phyloP scores from a whole-genome alignment of 306 rosid species.

The Astragalus glycyphyllos region DNA sequence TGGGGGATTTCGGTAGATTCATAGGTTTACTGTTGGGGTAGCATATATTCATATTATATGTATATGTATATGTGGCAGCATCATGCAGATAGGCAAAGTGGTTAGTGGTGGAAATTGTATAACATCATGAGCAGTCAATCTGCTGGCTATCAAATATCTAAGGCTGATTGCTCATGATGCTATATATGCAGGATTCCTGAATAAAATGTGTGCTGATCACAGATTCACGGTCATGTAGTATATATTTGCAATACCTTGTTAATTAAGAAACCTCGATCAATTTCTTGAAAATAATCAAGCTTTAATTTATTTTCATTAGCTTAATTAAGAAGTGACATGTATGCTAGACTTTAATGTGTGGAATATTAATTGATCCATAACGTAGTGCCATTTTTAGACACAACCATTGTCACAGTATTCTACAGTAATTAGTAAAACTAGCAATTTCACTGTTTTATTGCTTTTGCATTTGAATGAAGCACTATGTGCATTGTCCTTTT shows the following conservation, averaged over 20 bases:
- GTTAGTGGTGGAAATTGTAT: constrained; percentile 62
- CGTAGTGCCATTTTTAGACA: no score
- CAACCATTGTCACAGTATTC: no score
- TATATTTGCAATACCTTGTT: constrained; percentile 35
- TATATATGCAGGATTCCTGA: constrained; percentile 59
- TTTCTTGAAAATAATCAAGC: constrained; percentile 41
- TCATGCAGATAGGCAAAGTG: constrained; percentile 11
- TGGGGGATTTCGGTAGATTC: constrained; percentile 68
- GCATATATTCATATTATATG: background rate
- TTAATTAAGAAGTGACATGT: constrained; percentile 17
- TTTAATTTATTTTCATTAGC: constrained; percentile 40
- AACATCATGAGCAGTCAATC: constrained; percentile 99
- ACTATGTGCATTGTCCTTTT: no score
- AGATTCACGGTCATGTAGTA: background rate
- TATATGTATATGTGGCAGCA: background rate
- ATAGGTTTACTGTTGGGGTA: background rate
- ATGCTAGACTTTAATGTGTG: constrained; percentile 43
- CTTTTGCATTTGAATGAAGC: no score
- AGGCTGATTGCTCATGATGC: constrained; percentile 99
- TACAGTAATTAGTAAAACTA: no score
- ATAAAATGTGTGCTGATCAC: constrained; percentile 46
- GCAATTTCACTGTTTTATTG: no score
- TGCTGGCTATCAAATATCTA: constrained; percentile 53
- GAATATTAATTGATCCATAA: no score
- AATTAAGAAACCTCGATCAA: background rate